Evolutionary conservation across 2,329 filamentous ascomycete species (phyloP), one percentile per base, ranked within the genome.

Genomic region (Penicillium sp.): DNA sequence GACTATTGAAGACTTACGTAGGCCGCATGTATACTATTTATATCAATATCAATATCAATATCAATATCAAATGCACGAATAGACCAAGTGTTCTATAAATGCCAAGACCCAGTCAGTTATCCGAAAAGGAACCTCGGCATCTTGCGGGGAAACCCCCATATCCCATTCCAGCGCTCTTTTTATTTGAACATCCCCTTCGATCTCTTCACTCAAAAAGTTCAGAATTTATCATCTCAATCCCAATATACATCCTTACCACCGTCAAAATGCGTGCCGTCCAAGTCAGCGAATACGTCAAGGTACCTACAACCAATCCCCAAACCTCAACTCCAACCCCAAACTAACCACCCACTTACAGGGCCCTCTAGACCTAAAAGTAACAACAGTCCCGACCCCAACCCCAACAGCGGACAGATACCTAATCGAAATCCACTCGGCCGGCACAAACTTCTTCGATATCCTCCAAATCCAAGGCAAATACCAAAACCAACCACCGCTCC

Each of bases 381-480:
- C 85, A 19, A 82, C 85, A 23, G 83, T 96, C 15, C 86, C 91
- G 19, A 90, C 92, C 53, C 93, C 91, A 0, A 78, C 79, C 1
- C 90, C 92, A 1, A 81, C 82, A 9, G 76, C 86, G 33, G 80
- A 89, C 70, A 86, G 96, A 78, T 97, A 97, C 74, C 82, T 96
- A 62, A 89, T 97, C 72, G 84, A 87, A 70, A 89, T 97, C 68
- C 90, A 91, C 76, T 91, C 93, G 47, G 84, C 89, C 0, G 93
- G 91, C 21, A 90, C 91, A 69, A 97, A 97, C 79, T 97, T 97
- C 83, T 97, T 97, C 80, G 93, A 97, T 74, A 89, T 96, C 57
- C 86, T 97, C 54, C 93, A 97, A 73, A 91, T 97, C 70, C 89
- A 91, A 70, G 93, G 93, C 56, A 96, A 96, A 84, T 97, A 97